phyloP scores from a whole-genome alignment of 140 eudicot species.

The Cichorium intybus region DNA sequence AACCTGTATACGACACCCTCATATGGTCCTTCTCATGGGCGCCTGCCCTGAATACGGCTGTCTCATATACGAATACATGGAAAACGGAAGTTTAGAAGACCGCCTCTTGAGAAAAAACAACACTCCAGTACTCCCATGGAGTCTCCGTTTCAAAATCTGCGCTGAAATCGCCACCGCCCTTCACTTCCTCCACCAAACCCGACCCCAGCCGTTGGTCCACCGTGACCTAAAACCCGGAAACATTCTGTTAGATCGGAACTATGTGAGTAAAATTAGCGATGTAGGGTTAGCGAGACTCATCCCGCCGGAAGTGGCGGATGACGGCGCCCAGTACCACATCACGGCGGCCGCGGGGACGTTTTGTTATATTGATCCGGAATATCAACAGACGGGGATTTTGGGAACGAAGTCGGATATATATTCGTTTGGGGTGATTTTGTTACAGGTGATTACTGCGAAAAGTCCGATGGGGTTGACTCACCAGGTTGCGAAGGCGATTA shows the following conservation, averaged over 20 bases:
- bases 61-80: conserved; percentile 60
- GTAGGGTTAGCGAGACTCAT: conserved; percentile 64
- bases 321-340: conserved; percentile 44
- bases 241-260: conserved; percentile 48
- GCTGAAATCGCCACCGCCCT: conserved; percentile 62
- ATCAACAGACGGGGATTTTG: conserved; percentile 63
- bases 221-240: conserved; percentile 76
- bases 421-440: conserved; percentile 48
- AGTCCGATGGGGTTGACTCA: conserved; percentile 54
- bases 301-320: conserved; percentile 42
- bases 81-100: conserved; percentile 65
- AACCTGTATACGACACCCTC: conserved; percentile 57
- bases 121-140: conserved; percentile 56
- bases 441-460: conserved; percentile 54
- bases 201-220: conserved; percentile 67
- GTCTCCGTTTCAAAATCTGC: conserved; percentile 47
- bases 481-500: conserved; percentile 44
- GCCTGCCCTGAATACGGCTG: conserved; percentile 77
- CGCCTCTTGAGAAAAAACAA: conserved; percentile 45
- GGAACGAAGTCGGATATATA: conserved; percentile 62
- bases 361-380: conserved; percentile 75
- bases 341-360: conserved; percentile 77
- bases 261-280: conserved; percentile 53
- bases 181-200: conserved; percentile 56
- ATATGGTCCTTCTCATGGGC: conserved; percentile 68